Base-by-base conservation (phyloP, 495 filamentous ascomycete species). In the Hypoxylon trugodes region DNA sequence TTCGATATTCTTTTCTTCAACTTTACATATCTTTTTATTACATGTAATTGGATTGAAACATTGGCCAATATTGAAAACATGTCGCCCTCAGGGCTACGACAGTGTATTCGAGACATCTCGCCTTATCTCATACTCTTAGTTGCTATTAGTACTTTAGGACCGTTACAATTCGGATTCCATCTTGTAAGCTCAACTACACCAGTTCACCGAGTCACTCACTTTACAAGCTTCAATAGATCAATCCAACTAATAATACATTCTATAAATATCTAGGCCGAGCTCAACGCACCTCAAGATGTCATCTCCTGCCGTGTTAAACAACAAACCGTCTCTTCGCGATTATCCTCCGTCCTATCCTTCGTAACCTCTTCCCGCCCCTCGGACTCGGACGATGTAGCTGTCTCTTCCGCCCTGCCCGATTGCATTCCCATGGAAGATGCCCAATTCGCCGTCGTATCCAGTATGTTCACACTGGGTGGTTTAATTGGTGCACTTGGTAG, bases 91-190 rank as follows among this genome's bases (percentile, higher is more conserved):
- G 63, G 61, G 21, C 43, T 77, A 25, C 64, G 69, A 41, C 68
- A 71, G 50, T 73, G 60, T 46, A 66, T 68, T 46, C 64, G 66
- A 24, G 79, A 81, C 52, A 74, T 83, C 36, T 90, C 89, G 12
- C 76, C 81, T 30, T 92, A 90, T 68, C 78, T 93, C 48, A 62
- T 87, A 65, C 79, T 87, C 62, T 74, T 90, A 36, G 79, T 92
- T 26, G 75, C 81, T 40, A 80, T 90, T 67, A 80, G 82, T 43
- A 90, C 89, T 3, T 69, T 96, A 12, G 93, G 92, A 4, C 90
- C 95, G 2, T 83, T 97, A 6, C 92, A 96, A 68, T 98, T 97
- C 66, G 95, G 96, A 16, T 97, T 89, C 72, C 96, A 98, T 76
- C 74, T 98, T 74, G 94, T 96, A 84, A 69, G 75, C 45, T 49